Conservation (phyloP, 345 rosid genomes). For the Citrus maxima region DNA sequence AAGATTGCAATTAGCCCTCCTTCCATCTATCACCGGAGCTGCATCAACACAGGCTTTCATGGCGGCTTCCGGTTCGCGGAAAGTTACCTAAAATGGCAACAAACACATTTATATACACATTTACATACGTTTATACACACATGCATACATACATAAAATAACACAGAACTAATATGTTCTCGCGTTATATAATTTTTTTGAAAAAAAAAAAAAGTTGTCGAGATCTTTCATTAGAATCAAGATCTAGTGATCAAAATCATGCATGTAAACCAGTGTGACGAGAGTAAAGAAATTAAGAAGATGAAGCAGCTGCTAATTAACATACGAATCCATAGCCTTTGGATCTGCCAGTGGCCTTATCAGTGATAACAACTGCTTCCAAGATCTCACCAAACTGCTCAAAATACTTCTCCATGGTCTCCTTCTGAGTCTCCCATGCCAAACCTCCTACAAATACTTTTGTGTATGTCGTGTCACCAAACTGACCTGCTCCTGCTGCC, state of each 20-base stretch:
- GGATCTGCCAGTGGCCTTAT: slow-evolving; percentile 97
- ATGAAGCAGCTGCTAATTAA: not conserved
- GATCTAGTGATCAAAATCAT: slow-evolving; percentile 4
- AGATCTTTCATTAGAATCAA: slow-evolving; percentile 18
- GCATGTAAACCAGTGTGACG: not conserved
- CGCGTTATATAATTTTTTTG: too few relatives aligned
- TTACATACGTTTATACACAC: not conserved
- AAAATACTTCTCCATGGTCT: slow-evolving; percentile 87
- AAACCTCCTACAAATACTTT: slow-evolving; percentile 96
- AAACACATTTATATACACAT: not conserved
- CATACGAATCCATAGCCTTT: slow-evolving; percentile 99
- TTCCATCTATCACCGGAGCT: slow-evolving; percentile 94
- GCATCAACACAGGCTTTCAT: slow-evolving; percentile 92
- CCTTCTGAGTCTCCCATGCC: slow-evolving; percentile 98
- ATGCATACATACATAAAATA: not conserved
- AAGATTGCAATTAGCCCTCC: slow-evolving; percentile 96
- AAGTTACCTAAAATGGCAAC: slow-evolving; percentile 64
- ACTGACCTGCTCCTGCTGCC: slow-evolving; percentile 44
- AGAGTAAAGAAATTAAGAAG: not conserved
- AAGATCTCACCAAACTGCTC: slow-evolving; percentile 97
- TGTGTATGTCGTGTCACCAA: slow-evolving; percentile 89
- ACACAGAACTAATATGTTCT: not conserved
- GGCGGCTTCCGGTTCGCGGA: slow-evolving; percentile 91
- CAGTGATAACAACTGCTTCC: slow-evolving; percentile 98
- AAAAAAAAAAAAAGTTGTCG: not conserved